Evolutionary conservation across 805 yeast genomes (phyloP), one percentile per base, ranked within the genome.

Genomic region (Starmerella ratchasimensis): DNA sequence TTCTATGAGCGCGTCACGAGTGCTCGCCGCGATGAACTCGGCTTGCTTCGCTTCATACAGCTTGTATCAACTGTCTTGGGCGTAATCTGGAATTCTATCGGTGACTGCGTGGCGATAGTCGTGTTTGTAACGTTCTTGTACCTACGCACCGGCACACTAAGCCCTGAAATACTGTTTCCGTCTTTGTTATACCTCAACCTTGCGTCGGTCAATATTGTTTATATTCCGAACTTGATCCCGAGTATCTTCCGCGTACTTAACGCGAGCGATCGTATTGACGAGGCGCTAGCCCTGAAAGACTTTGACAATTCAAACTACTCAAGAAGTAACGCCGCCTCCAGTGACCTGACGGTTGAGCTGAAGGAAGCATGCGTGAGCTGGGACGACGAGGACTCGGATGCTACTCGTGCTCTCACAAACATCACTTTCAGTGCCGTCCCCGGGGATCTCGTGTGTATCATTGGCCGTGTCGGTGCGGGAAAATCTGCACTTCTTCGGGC

Each of bases 391-490:
- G 43, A 22, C 13, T 24, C 14, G 1, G 34, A 37, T 4, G 28
- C 32, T 4, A 8, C 26, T 6, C 16, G 76, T 11, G 86, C 80
- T 1, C 64, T 86, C 53, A 72, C 70, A 42, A 63, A 74, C 46
- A 69, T 82, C 34, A 71, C 72, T 49, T 70, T 80, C 41, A 57
- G 51, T 17, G 78, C 84, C 9, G 68, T 64, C 36, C 80, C 80
- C 50, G 93, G 90, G 39, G 80, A 81, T 43, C 64, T 86, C 46
- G 71, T 75, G 43, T 86, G 96, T 61, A 69, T 86, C 45, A 83
- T 84, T 24, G 96, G 96, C 24, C 71, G 71, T 49, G 95, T 88
- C 36, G 97, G 96, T 24, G 64, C 80, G 15, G 97, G 96, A 46
- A 86, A 86, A 54, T 76, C 93, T 13, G 80, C 93, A 1, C 63